Conservation (phyloP, 2,329 filamentous ascomycete species). For the Microdochium trichocladiopsis region DNA sequence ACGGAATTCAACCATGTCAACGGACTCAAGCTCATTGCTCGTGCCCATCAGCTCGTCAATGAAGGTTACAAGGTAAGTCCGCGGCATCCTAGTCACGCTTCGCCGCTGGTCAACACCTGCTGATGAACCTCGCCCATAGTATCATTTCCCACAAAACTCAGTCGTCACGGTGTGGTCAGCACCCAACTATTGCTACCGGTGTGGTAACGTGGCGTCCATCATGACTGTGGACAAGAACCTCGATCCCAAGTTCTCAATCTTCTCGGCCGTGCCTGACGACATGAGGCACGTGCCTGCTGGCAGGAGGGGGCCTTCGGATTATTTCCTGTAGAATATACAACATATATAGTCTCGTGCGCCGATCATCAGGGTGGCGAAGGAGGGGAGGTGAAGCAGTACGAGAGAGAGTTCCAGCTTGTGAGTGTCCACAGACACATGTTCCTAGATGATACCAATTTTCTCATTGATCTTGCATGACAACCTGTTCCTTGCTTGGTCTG, state of each 20-base stretch:
- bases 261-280: conserved; percentile 82
- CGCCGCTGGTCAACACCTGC: conserved; percentile 1
- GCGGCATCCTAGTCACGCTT: conserved; percentile 26
- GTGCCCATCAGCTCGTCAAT: conserved; percentile 97
- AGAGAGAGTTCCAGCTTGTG: too few relatives aligned
- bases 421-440: background rate
- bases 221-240: conserved; percentile 85
- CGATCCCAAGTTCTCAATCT: conserved; percentile 87
- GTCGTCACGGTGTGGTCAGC: conserved; percentile 98
- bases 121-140: conserved; percentile 40
- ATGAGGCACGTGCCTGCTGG: conserved; percentile 72
- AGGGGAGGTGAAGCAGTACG: conserved; percentile 6
- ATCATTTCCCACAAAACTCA: conserved; percentile 91
- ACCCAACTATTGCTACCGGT: conserved; percentile 91
- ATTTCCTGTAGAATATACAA: conserved; percentile 49
- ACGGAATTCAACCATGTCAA: conserved; percentile 98
- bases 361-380: too few relatives aligned
- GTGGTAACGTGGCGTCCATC: conserved; percentile 94
- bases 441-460: background rate
- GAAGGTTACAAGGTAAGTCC: conserved; percentile 88
- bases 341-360: too few relatives aligned
- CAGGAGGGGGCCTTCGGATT: conserved; percentile 59
- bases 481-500: background rate
- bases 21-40: conserved; percentile 87
- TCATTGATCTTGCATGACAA: background rate